phyloP scores from a whole-genome alignment of 176 grass and related monocot species.

The Saccharum officinarum region DNA sequence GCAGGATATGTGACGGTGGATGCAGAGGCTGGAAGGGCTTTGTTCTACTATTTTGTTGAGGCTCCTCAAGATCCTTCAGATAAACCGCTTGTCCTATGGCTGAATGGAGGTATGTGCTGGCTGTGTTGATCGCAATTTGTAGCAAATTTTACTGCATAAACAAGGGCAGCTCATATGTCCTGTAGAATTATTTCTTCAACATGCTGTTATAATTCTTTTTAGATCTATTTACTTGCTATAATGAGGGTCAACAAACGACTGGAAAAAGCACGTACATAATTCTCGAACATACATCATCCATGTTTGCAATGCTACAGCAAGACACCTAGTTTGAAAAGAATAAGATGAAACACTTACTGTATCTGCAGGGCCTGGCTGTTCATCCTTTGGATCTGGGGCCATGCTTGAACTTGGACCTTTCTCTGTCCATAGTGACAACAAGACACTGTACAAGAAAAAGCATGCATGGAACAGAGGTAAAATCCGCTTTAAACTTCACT shows the following conservation, averaged over 20 bases:
- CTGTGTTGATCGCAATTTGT: neutral
- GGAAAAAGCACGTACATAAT: neutral
- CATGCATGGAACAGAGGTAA: constrained; percentile 71
- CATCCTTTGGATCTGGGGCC: constrained; percentile 66
- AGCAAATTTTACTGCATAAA: constrained; percentile 24
- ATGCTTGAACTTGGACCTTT: constrained; percentile 82
- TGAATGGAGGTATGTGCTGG: constrained; percentile 63
- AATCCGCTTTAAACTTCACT: neutral
- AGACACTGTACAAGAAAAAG: constrained; percentile 53
- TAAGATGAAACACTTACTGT: constrained; percentile 19
- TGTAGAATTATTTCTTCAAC: neutral
- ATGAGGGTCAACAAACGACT: neutral
- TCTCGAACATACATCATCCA: neutral
- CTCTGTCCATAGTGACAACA: constrained; percentile 58
- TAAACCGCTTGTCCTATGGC: constrained; percentile 73
- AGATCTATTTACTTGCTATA: neutral
- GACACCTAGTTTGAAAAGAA: constrained; percentile 1
- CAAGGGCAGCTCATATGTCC: constrained; percentile 1
- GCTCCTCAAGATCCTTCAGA: constrained; percentile 37
- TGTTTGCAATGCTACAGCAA: constrained; percentile 13
- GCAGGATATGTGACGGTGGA: constrained; percentile 68
- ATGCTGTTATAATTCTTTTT: neutral
- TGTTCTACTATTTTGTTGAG: constrained; percentile 88
- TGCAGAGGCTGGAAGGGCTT: constrained; percentile 51
- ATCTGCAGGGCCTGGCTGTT: constrained; percentile 66